A percentile compares a stretch with the other conserved stretches of the same genome.
phyloP scores from a whole-genome alignment of 2,329 filamentous ascomycete species.

The Nigrospora sphaerica region DNA sequence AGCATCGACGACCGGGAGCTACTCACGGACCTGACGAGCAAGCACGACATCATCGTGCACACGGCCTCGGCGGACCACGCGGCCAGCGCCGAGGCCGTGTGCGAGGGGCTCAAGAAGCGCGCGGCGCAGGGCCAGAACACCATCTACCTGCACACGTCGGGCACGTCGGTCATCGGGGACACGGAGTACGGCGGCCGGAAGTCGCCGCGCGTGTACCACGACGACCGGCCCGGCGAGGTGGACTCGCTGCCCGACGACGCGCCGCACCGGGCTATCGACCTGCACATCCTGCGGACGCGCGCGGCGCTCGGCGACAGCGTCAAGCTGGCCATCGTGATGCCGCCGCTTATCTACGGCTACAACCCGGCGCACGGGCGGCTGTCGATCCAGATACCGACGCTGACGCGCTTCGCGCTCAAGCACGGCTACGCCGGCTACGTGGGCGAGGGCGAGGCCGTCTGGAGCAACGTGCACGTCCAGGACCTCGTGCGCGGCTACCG shows the following conservation, averaged over 20 bases:
- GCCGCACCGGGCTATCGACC: conserved; percentile 36
- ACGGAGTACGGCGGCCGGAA: conserved; percentile 22
- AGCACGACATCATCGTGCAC: conserved; percentile 37
- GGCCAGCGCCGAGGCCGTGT: conserved; percentile 33
- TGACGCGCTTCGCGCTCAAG: conserved; percentile 39
- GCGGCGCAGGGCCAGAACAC: conserved; percentile 26
- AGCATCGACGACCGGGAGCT: conserved; percentile 30
- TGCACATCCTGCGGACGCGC: conserved; percentile 29
- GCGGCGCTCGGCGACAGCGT: conserved; percentile 28
- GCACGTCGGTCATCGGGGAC: conserved; percentile 32
- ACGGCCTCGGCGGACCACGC: conserved; percentile 42
- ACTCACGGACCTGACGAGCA: conserved; percentile 26
- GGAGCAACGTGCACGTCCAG: conserved; percentile 36
- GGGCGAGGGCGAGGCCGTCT: conserved; percentile 32
- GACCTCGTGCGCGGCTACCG: conserved; percentile 39
- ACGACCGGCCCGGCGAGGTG: conserved; percentile 29
- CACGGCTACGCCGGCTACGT: conserved; percentile 37
- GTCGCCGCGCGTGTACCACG: conserved; percentile 32
- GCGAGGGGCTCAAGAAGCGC: conserved; percentile 32
- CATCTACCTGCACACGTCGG: conserved; percentile 42
- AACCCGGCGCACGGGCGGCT: conserved; percentile 29
- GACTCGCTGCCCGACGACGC: conserved; percentile 32
- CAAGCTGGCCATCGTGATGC: conserved; percentile 39
- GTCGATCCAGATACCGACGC: conserved; percentile 38
- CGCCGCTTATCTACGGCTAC: conserved; percentile 38